Base-by-base conservation (phyloP, 164 flowering plant genomes). In the Aristolochia contorta region DNA sequence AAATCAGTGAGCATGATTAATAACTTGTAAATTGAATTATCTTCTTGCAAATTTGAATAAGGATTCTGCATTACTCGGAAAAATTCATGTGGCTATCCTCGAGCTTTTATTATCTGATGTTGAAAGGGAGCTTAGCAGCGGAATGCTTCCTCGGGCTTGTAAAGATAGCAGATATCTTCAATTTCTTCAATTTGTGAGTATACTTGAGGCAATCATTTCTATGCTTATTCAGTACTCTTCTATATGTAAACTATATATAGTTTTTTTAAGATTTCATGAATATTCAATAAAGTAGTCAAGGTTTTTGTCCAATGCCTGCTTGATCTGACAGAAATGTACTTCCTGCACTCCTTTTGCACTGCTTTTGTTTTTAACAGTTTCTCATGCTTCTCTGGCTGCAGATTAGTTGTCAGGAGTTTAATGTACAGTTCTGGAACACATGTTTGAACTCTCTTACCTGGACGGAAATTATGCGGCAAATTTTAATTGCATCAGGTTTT, bases 401-500 rank as follows among this genome's bases (percentile, higher is more conserved):
- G 99, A 76, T 85, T 70, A 82, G 75, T 65, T 64, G 67, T 54
- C 76, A 79, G 60, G 77, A 78, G 45, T 64, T 63, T 77, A 70
- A 77, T 66, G 63, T 85, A 61, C 75, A 74, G 51, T 71, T 82
- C 33, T 93, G 99, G 99, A 81, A 72, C 64, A 83, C 61, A 67
- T 82, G 82, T 62, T 67, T 93, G 65, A 93, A 90, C 56, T 75
- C 92, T 69, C 69, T 90, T 49, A 93, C 97, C 62, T 93, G 99
- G 96, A 75, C 77, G 30, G 99, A 91, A 67, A 84, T 90, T 75
- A 57, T 93, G 65, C 84, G 87, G 30, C 97, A 88, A 70, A 83
- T 93, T 25, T 65, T 86, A 74, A 73, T 82, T 75, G 96, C 97
- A 22, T 87, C 99, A 75, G 97, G 99, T 51, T 90, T 77, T 83